Percentiles rank a stretch among this genome's conserved stretches.
Evolutionary conservation across 768 basidiomycete genomes (phyloP).

Genomic region (Cyclocybe cylindracea): DNA sequence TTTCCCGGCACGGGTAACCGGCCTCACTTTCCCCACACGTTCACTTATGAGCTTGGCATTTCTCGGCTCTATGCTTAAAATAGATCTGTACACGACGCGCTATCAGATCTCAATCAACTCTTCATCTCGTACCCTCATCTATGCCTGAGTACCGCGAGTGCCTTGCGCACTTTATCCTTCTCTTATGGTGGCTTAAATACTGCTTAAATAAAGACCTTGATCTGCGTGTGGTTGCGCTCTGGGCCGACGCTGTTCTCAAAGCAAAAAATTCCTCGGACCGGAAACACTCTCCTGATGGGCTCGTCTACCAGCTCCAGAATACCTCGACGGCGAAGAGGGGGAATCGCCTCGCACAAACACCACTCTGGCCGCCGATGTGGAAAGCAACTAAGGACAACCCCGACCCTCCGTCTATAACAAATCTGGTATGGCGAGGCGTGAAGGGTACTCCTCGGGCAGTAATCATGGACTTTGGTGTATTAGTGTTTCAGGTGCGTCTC

Average conservation of each 20-base stretch:
- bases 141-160: conserved; percentile 9
- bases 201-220: conserved; percentile 2
- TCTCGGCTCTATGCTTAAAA: no score
- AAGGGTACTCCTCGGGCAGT: background rate
- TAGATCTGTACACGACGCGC: no score
- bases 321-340: background rate
- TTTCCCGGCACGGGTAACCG: no score
- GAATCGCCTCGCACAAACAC: background rate
- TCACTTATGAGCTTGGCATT: no score
- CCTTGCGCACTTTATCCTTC: conserved; percentile 6
- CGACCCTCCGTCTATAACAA: background rate
- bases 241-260: background rate
- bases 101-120: no score
- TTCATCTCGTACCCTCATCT: no score
- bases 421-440: background rate
- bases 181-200: conserved; percentile 6
- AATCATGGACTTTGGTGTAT: background rate
- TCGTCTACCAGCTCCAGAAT: background rate
- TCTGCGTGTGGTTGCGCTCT: conserved; percentile 3
- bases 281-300: no score
- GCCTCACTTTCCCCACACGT: no score
- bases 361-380: conserved; percentile 8
- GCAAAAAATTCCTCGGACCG: background rate
- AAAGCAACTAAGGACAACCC: background rate
- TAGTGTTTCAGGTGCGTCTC: conserved; percentile 1